phyloP scores from a whole-genome alignment of 768 basidiomycete species.

The Daedaleopsis nitida region DNA sequence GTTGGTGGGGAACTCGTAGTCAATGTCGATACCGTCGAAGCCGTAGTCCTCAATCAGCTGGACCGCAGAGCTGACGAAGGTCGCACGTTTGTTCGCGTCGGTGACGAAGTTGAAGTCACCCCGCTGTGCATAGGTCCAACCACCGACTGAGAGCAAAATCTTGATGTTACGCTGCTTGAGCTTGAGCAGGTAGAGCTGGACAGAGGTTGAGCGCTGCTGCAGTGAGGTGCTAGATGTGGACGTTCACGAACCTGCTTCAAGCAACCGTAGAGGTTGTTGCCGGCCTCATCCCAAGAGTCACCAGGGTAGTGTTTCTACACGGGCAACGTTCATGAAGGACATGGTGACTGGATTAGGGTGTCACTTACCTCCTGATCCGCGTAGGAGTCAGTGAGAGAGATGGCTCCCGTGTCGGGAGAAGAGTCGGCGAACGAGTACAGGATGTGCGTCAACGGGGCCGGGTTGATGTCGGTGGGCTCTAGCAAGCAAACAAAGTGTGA shows the following conservation, averaged over 20 bases:
- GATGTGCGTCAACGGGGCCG: conserved; percentile 69
- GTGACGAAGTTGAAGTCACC: conserved; percentile 72
- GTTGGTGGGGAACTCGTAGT: conserved; percentile 76
- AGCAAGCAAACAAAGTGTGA: background rate
- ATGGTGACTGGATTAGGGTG: background rate
- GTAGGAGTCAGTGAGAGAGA: conserved; percentile 70
- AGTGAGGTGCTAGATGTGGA: background rate
- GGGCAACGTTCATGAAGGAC: background rate
- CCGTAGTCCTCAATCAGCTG: conserved; percentile 73
- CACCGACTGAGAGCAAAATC: conserved; percentile 54
- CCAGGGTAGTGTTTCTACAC: conserved; percentile 67
- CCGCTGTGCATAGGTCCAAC: conserved; percentile 72
- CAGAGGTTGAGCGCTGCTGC: too few species aligned
- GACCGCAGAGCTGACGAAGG: conserved; percentile 63
- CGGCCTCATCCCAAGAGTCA: conserved; percentile 73
- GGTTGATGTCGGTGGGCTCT: conserved; percentile 68
- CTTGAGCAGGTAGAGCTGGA: conserved; percentile 55
- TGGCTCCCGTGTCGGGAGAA: conserved; percentile 57
- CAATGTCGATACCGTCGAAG: conserved; percentile 78
- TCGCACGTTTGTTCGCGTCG: conserved; percentile 47
- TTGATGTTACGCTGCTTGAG: conserved; percentile 47
- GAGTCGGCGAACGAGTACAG: conserved; percentile 82
- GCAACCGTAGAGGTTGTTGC: conserved; percentile 80
- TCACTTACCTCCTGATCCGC: conserved; percentile 64
- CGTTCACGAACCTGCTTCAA: conserved; percentile 63